Percentiles rank a stretch among this genome's conserved stretches.
Conservation (phyloP, 495 filamentous ascomycete genomes). For the Penicillium egyptiacum region DNA sequence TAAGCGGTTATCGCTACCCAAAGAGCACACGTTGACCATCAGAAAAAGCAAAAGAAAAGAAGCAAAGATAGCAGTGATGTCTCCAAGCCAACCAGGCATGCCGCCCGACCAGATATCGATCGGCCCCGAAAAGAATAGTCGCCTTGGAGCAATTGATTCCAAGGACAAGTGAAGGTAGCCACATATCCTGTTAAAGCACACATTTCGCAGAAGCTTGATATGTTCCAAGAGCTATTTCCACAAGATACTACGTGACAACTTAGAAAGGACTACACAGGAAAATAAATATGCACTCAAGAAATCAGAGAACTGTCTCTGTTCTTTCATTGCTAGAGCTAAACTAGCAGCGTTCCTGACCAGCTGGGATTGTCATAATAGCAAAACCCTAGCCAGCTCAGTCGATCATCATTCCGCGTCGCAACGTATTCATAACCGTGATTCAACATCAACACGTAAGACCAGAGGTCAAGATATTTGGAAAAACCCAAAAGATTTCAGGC, state of each 20-base stretch:
- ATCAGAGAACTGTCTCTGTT: slow-evolving; percentile 15
- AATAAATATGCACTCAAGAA: slow-evolving; percentile 2
- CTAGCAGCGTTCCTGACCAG: slow-evolving; percentile 21
- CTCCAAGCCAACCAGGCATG: no score
- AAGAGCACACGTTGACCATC: no score
- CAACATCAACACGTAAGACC: slow-evolving; percentile 33
- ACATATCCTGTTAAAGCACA: background rate
- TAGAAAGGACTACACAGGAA: background rate
- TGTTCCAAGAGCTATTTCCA: background rate
- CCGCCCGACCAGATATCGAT: no score
- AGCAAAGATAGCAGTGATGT: no score
- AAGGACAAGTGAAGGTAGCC: no score
- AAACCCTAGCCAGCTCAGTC: slow-evolving; percentile 14
- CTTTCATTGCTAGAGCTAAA: slow-evolving; percentile 26
- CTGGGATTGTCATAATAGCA: slow-evolving; percentile 4
- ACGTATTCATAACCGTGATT: slow-evolving; percentile 35
- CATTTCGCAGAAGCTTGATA: background rate
- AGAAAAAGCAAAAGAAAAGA: no score
- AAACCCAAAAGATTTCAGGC: slow-evolving; percentile 14
- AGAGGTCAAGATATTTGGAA: slow-evolving; percentile 21
- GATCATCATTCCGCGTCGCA: slow-evolving; percentile 35
- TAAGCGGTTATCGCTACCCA: no score
- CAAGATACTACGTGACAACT: background rate
- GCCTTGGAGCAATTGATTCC: no score
- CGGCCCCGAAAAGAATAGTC: no score